A percentile compares a stretch with the other conserved stretches of the same genome.
phyloP scores from a whole-genome alignment of 805 yeast genomes.

The Wickerhamomyces xylosicus region DNA sequence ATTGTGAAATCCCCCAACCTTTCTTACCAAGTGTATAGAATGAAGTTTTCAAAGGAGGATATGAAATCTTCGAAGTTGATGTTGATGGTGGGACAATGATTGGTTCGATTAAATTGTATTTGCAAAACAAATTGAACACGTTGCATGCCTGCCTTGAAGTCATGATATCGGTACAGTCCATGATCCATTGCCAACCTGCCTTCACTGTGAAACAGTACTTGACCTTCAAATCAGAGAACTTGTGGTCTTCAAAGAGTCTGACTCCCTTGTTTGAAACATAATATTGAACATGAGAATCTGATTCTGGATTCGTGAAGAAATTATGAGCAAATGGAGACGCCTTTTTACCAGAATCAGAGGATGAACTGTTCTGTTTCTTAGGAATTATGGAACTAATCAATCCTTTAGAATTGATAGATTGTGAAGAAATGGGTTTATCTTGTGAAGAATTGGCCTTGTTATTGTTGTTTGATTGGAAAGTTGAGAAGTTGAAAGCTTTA shows the following conservation, averaged over 20 bases:
- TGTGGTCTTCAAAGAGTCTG: slow-evolving; percentile 38
- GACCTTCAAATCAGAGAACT: slow-evolving; percentile 22
- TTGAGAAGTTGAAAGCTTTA: slow-evolving; percentile 23
- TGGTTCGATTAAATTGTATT: slow-evolving; percentile 36
- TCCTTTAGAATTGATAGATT: background rate
- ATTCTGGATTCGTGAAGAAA: slow-evolving; percentile 82
- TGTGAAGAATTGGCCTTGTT: background rate
- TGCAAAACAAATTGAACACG: slow-evolving; percentile 40
- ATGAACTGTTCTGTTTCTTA: too few relatives aligned
- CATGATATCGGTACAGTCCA: slow-evolving; percentile 78
- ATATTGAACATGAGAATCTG: slow-evolving; percentile 73
- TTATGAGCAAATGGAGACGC: slow-evolving; percentile 63
- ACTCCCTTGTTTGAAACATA: slow-evolving; percentile 60
- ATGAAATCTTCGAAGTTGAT: slow-evolving; percentile 16
- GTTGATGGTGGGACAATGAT: slow-evolving; percentile 27
- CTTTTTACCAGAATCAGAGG: slow-evolving; percentile 13
- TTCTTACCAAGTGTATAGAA: slow-evolving; percentile 32
- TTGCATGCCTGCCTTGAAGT: slow-evolving; percentile 40
- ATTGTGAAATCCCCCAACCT: slow-evolving; percentile 30
- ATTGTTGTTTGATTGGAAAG: slow-evolving; percentile 7
- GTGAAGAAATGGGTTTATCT: too few relatives aligned
- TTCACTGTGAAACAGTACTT: slow-evolving; percentile 61
- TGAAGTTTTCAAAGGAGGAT: slow-evolving; percentile 27
- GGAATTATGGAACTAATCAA: background rate
- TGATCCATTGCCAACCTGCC: slow-evolving; percentile 75